These are phyloP conservation scores for Auricularia sp. DNA, from an alignment of 768 basidiomycete genomes.

Conservation along the genomic window DNA sequence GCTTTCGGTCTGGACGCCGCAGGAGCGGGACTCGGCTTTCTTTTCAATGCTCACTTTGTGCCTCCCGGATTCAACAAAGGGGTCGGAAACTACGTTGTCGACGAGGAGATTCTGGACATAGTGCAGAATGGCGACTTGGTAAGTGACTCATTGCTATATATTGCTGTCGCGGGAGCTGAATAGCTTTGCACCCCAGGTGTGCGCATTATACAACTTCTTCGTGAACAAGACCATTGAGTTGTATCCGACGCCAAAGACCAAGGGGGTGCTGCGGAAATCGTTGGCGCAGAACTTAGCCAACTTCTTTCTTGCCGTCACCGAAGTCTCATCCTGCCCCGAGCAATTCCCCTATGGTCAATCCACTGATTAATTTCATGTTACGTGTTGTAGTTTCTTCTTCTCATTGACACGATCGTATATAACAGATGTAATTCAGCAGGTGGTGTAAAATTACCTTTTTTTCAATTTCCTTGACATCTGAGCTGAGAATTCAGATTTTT, in stretches of 20 bases:
- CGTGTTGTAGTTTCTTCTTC: too few relatives aligned
- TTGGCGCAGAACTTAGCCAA: constrained; percentile 2
- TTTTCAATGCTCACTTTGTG: background rate
- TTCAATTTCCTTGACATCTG: too few relatives aligned
- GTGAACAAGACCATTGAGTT: constrained; percentile 1
- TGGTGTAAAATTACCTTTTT: too few relatives aligned
- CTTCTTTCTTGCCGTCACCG: background rate
- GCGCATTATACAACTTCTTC: constrained; percentile 3
- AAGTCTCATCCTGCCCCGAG: background rate
- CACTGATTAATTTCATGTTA: background rate
- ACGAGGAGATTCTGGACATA: background rate
- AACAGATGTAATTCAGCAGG: too few relatives aligned
- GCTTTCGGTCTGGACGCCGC: background rate
- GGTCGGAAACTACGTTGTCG: constrained; percentile 1
- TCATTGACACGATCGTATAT: too few relatives aligned
- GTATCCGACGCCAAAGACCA: constrained; percentile 6
- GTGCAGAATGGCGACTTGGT: background rate
- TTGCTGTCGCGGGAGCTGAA: background rate
- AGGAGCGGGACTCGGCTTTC: background rate
- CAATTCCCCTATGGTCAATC: background rate
- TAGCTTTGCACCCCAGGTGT: background rate
- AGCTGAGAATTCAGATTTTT: too few relatives aligned
- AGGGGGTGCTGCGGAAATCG: background rate
- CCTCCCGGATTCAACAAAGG: background rate
- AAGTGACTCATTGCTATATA: background rate